Evolutionary conservation across 2,329 filamentous ascomycete species (phyloP), one percentile per base, ranked within the genome.

Genomic region (Cercospora beticola): DNA sequence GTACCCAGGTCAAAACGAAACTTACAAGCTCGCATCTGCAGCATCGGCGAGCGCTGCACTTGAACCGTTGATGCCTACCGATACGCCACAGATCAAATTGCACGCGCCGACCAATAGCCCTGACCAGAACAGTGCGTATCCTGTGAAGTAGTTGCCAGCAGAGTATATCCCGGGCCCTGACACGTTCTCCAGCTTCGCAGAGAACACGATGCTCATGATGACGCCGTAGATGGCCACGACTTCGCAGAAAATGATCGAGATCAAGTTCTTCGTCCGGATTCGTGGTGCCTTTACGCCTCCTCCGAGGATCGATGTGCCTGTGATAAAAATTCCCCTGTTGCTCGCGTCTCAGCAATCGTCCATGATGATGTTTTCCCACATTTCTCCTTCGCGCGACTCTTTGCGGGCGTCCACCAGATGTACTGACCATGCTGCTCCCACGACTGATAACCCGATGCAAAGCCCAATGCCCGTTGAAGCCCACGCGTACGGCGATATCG

Each of bases 181-280:
- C 31, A 95, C 86, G 66, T 86, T 81, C 75, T 87, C 86, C 75
- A 99, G 83, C 82, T 97, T 97, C 70, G 94, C 87, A 56, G 94
- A 96, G 85, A 98, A 98, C 77, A 99, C 92, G 80, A 99, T 99
- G 76, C 94, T 91, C 93, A 99, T 99, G 83, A 99, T 99, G 82
- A 99, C 94, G 77, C 96, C 96, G 86, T 99, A 99, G 82, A 99
- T 99, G 82, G 95, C 95, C 78, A 99, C 95, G 78, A 99, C 95
- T 84, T 99, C 95, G 85, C 95, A 99, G 84, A 99, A 99, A 83
- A 99, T 98, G 82, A 99, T 99, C 77, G 94, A 98, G 81, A 99
- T 98, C 78, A 99, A 83, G 86, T 99, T 99, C 89, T 99, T 99
- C 72, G 95, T 99, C 81, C 95, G 92, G 83, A 99, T 99, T 76